These are phyloP conservation scores for Brassica juncea DNA, from an alignment of 345 rosid genomes.

Conservation along the genomic window DNA sequence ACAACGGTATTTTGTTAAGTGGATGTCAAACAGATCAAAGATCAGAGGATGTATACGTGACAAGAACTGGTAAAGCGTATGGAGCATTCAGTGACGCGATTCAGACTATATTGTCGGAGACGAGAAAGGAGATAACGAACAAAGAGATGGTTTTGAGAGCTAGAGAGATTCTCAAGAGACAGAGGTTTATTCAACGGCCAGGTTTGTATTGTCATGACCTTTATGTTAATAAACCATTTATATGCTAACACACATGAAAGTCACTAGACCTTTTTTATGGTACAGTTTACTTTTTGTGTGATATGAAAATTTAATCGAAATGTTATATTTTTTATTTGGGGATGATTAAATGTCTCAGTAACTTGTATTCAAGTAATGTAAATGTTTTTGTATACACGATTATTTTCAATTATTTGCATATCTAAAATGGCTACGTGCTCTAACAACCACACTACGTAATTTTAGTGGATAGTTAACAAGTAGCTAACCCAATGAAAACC, in stretches of 20 bases:
- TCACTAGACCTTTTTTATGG: neutral
- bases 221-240: slow-evolving; percentile 44
- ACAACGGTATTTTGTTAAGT: slow-evolving; percentile 30
- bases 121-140: slow-evolving; percentile 20
- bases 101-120: slow-evolving; percentile 37
- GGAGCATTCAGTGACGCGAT: slow-evolving; percentile 39
- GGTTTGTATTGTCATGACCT: slow-evolving; percentile 55
- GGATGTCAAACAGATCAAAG: slow-evolving; percentile 40
- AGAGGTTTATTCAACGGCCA: slow-evolving; percentile 52
- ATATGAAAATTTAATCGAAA: neutral
- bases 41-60: slow-evolving; percentile 33
- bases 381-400: neutral
- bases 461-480: neutral
- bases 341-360: neutral
- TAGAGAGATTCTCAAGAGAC: slow-evolving; percentile 49
- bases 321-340: neutral
- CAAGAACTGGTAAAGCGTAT: slow-evolving; percentile 29
- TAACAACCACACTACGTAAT: neutral
- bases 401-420: neutral
- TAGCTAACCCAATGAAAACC: neutral
- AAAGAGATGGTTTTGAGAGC: slow-evolving; percentile 40
- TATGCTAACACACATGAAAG: slow-evolving; percentile 31
- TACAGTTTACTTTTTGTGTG: neutral
- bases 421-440: neutral
- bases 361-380: slow-evolving; percentile 23